Evolutionary conservation across 2,329 filamentous ascomycete genomes (phyloP), one percentile per base, ranked within the genome.

Genomic region (Stachybotrys chlorohalonatus): DNA sequence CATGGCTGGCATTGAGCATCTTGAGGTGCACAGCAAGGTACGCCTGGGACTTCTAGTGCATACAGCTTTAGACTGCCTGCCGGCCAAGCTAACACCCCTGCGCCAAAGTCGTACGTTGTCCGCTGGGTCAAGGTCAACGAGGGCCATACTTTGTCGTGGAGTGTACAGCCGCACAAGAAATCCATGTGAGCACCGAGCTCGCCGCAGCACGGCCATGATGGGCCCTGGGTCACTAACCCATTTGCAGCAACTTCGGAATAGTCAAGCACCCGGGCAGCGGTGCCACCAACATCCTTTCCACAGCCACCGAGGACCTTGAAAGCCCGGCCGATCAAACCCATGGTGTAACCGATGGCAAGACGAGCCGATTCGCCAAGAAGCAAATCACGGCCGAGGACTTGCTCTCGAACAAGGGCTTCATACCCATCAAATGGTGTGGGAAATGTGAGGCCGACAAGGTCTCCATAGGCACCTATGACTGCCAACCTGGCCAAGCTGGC

Each of bases 371-470:
- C 62, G 66, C 72, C 52, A 82, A 79, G 63, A 82, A 82, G 64
- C 82, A 87, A 56, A 77, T 74, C 55, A 82, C 79, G 4, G 85
- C 85, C 7, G 80, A 84, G 61, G 78, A 86, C 52, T 78, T 86
- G 64, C 69, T 87, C 63, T 73, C 82, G 68, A 77, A 79, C 73
- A 81, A 90, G 75, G 80, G 86, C 66, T 80, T 89, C 74, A 75
- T 87, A 52, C 73, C 84, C 11, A 82, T 89, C 45, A 85, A 89
- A 65, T 99, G 94, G 94, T 79, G 88, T 61, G 94, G 94, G 47
- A 96, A 93, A 77, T 97, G 91, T 70, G 93, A 97, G 72, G 92
- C 94, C 45, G 93, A 97, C 74, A 93, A 94, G 74, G 91, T 96
- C 52, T 89, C 90, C 17, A 90, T 93, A 70, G 94, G 93, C 36